phyloP scores from a whole-genome alignment of 2,329 filamentous ascomycete genomes.

The Juglanconis sp. region DNA sequence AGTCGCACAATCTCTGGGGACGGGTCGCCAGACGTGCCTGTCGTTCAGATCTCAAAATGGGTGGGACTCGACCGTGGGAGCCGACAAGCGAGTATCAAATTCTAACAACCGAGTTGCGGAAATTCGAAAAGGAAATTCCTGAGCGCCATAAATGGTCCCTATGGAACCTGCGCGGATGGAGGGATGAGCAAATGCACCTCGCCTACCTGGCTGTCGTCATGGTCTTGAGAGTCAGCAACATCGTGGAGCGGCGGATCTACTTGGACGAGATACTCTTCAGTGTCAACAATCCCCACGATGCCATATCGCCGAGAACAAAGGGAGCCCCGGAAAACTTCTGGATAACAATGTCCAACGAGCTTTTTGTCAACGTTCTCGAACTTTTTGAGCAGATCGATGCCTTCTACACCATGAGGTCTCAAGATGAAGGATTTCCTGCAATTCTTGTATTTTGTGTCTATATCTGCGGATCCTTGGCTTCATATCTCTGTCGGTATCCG shows the following conservation, averaged over 20 bases:
- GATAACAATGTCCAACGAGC: slow-evolving; percentile 26
- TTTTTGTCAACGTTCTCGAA: slow-evolving; percentile 33
- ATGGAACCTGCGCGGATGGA: slow-evolving; percentile 35
- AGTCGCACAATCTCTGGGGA: slow-evolving; percentile 36
- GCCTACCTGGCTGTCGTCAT: slow-evolving; percentile 34
- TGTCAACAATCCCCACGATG: slow-evolving; percentile 9
- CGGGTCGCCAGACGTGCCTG: slow-evolving; percentile 30
- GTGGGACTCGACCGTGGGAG: slow-evolving; percentile 22
- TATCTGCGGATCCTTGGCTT: slow-evolving; percentile 36
- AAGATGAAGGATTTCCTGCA: slow-evolving; percentile 31
- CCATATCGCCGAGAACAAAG: slow-evolving; percentile 17
- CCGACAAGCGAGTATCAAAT: slow-evolving; percentile 24
- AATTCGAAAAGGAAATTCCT: slow-evolving; percentile 30
- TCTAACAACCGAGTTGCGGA: slow-evolving; percentile 21
- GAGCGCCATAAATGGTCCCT: slow-evolving; percentile 30
- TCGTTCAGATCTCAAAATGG: slow-evolving; percentile 14
- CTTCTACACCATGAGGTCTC: slow-evolving; percentile 26
- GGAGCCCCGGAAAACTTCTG: slow-evolving; percentile 26
- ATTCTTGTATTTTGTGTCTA: slow-evolving; percentile 39
- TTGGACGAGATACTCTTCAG: slow-evolving; percentile 28
- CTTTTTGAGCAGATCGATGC: slow-evolving; percentile 36
- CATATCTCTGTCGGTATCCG: slow-evolving; percentile 29
- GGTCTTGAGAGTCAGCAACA: slow-evolving; percentile 34
- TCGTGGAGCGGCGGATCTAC: slow-evolving; percentile 33
- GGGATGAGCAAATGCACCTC: slow-evolving; percentile 31